Conservation (phyloP, 345 rosid species). For the Balakata baccata region DNA sequence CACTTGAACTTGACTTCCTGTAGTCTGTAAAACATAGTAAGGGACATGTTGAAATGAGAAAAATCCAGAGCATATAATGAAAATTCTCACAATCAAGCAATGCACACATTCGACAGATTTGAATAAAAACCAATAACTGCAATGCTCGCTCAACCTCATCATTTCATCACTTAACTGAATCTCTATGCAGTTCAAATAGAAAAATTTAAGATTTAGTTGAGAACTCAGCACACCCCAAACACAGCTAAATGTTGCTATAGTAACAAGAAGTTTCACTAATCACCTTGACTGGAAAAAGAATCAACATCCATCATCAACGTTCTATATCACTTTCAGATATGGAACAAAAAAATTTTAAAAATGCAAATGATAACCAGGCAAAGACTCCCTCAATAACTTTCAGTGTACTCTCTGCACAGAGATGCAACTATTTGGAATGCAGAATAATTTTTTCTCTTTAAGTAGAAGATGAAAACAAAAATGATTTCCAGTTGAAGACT, state of each 20-base stretch:
- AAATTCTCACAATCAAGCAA: background rate
- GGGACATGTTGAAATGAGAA: background rate
- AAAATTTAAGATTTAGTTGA: background rate
- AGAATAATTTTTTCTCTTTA: background rate
- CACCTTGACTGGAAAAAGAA: background rate
- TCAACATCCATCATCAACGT: background rate
- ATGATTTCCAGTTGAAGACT: background rate
- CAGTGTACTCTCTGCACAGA: background rate
- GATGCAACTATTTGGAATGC: background rate
- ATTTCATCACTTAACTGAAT: background rate
- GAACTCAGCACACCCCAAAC: background rate
- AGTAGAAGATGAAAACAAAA: too few relatives aligned
- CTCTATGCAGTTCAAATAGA: background rate
- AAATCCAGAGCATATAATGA: background rate
- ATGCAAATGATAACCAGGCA: background rate
- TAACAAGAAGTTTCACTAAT: background rate
- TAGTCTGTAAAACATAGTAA: conserved; percentile 42
- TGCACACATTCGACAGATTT: background rate
- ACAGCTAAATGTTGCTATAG: background rate
- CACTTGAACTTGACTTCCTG: conserved; percentile 70
- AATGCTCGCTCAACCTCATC: background rate
- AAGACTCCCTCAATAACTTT: background rate
- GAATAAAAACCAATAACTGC: background rate
- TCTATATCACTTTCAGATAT: background rate
- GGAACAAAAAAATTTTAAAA: background rate